These are phyloP conservation scores for Chlamydomonas reinhardtii DNA, from an alignment of 163 green algal species.

Conservation along the genomic window DNA sequence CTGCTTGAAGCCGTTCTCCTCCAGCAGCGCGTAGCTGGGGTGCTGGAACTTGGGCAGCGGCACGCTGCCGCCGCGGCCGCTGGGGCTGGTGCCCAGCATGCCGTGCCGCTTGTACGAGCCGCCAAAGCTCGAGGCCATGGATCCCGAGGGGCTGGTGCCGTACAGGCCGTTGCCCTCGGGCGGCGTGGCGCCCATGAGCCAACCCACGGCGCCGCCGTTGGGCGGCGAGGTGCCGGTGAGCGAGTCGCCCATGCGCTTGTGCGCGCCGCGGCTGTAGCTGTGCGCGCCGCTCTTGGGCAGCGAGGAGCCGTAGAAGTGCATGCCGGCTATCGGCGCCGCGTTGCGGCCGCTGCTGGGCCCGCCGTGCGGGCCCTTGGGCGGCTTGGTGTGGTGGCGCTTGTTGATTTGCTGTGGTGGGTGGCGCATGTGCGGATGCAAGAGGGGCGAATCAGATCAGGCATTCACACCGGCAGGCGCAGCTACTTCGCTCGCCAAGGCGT, in stretches of 20 bases:
- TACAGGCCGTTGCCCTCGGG: conserved; percentile 68
- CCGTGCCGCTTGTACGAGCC: conserved; percentile 36
- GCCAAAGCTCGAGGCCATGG: conserved; percentile 41
- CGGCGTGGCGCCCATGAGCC: conserved; percentile 83
- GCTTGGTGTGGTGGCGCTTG: conserved; percentile 45
- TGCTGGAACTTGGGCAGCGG: conserved; percentile 92
- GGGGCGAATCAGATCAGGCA: no score
- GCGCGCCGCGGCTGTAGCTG: conserved; percentile 50
- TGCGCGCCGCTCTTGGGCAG: conserved; percentile 63
- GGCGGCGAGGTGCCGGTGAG: conserved; percentile 33
- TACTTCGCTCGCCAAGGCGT: no score
- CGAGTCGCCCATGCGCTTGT: conserved; percentile 18
- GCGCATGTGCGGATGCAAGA: no score
- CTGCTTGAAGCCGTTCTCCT: conserved; percentile 93
- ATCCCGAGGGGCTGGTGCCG: conserved; percentile 58
- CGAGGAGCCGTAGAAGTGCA: conserved; percentile 79
- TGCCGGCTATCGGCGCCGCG: not conserved
- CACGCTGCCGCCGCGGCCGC: conserved; percentile 50
- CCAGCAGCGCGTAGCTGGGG: conserved; percentile 88
- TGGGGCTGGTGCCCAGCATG: conserved; percentile 58
- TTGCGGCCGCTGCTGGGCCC: not conserved
- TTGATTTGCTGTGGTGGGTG: conserved; percentile 18
- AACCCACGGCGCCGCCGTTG: conserved; percentile 71
- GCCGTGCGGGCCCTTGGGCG: conserved; percentile 41
- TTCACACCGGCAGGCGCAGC: no score